Percentiles rank a stretch among this genome's conserved stretches.
phyloP scores from a whole-genome alignment of 2,329 filamentous ascomycete genomes.

The Trichothecium roseum region DNA sequence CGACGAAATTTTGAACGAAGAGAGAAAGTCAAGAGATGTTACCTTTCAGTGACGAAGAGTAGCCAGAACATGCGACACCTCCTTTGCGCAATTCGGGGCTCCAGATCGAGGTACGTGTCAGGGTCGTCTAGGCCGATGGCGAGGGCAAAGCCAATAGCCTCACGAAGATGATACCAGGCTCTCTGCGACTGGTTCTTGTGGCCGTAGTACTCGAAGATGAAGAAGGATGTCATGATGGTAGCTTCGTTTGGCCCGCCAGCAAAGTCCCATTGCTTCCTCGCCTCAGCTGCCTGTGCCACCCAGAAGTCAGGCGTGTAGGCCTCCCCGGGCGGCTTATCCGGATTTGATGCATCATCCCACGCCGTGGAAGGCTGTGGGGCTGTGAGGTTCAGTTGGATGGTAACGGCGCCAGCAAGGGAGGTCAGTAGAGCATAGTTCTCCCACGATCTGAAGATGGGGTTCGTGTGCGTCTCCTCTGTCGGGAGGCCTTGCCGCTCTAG shows the following conservation, averaged over 20 bases:
- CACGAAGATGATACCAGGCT: conserved; percentile 12
- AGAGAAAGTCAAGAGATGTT: neutral
- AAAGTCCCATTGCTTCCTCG: conserved; percentile 4
- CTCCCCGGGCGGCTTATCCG: neutral
- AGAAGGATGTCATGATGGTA: conserved; percentile 17
- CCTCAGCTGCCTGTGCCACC: conserved; percentile 7
- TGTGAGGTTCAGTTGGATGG: conserved; percentile 10
- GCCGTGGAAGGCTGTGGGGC: neutral
- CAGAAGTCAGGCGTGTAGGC: conserved; percentile 7
- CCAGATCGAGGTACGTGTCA: conserved; percentile 6
- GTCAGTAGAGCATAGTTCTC: conserved; percentile 7
- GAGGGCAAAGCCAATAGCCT: conserved; percentile 12
- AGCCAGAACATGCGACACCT: conserved; percentile 11
- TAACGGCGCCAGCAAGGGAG: conserved; percentile 10
- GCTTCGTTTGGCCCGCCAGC: conserved; percentile 5
- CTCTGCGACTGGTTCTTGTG: conserved; percentile 12
- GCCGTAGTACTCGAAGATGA: conserved; percentile 44
- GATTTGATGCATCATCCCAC: neutral
- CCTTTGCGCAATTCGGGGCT: conserved; percentile 7
- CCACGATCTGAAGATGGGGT: conserved; percentile 2
- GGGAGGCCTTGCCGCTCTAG: conserved; percentile 6
- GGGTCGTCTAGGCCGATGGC: conserved; percentile 8
- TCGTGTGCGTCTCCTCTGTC: conserved; percentile 1
- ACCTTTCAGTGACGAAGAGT: conserved; percentile 12
- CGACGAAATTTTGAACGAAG: neutral